Evolutionary conservation across 2,329 filamentous ascomycete species (phyloP).

Genomic region (Fusarium hostae): DNA sequence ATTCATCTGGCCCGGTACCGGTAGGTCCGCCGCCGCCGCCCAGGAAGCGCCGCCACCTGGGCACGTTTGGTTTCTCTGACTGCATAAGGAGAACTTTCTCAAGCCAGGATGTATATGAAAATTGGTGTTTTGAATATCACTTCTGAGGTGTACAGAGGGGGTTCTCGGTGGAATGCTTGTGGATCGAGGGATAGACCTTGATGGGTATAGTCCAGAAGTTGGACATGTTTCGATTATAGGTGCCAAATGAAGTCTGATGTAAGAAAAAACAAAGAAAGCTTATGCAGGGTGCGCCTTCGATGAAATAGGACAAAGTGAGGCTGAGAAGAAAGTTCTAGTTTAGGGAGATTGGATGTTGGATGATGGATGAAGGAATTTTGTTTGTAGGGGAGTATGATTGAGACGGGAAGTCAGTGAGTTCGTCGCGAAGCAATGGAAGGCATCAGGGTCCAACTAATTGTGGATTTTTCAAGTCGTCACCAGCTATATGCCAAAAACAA

Average conservation of each 20-base stretch:
- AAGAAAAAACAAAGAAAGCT: neutral
- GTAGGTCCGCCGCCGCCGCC: constrained; percentile 18
- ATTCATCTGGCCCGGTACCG: constrained; percentile 13
- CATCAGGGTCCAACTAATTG: constrained; percentile 19
- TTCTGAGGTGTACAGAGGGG: neutral
- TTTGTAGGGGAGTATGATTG: neutral
- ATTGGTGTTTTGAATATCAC: neutral
- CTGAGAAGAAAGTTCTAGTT: neutral
- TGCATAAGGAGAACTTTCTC: constrained; percentile 20
- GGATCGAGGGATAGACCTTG: constrained; percentile 6
- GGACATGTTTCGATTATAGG: constrained; percentile 6
- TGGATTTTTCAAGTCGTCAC: constrained; percentile 2
- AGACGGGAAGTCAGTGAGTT: constrained; percentile 1
- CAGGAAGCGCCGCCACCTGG: constrained; percentile 38
- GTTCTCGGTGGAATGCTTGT: neutral
- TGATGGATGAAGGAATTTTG: neutral
- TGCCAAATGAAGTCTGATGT: neutral
- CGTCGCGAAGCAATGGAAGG: constrained; percentile 7
- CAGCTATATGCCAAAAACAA: neutral
- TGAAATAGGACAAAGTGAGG: neutral
- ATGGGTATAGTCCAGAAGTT: neutral
- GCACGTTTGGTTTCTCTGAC: constrained; percentile 17
- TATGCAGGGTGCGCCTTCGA: neutral
- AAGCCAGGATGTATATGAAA: neutral
- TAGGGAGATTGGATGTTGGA: neutral